phyloP scores from a whole-genome alignment of 139 green algal species.

The Chlorella sp. region DNA sequence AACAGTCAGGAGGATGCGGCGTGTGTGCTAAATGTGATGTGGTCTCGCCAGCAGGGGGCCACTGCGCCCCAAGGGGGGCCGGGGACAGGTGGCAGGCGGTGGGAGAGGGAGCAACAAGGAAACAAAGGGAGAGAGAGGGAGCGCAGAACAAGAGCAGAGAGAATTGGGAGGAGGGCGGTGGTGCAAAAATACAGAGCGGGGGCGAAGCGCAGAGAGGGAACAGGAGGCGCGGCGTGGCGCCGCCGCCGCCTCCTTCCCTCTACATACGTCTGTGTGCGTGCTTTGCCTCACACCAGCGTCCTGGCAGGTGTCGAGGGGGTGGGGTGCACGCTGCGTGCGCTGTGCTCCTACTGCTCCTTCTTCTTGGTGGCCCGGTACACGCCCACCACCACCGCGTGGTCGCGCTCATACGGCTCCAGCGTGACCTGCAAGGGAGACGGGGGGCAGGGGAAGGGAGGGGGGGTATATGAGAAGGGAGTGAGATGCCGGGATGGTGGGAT shows the following conservation, averaged over 20 bases:
- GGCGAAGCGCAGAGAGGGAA: background rate
- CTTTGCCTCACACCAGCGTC: too few relatives aligned
- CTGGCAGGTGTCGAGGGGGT: too few relatives aligned
- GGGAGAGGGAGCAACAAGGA: background rate
- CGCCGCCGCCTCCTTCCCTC: too few relatives aligned
- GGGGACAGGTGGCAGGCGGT: background rate
- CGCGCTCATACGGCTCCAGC: slow-evolving; percentile 98
- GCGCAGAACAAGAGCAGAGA: background rate
- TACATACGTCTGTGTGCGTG: too few relatives aligned
- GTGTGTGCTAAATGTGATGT: background rate
- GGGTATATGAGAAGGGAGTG: background rate
- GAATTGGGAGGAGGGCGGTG: background rate
- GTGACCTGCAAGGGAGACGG: slow-evolving; percentile 86
- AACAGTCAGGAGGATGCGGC: background rate
- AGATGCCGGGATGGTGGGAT: too few relatives aligned
- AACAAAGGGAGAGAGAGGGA: background rate
- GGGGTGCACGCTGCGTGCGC: background rate
- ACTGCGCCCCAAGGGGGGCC: background rate
- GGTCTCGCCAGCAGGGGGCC: background rate
- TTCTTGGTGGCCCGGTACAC: slow-evolving; percentile 70
- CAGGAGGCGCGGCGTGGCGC: background rate
- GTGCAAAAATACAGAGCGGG: background rate
- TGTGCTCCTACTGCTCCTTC: slow-evolving; percentile 11
- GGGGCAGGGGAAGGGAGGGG: background rate
- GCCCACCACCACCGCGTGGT: slow-evolving; percentile 97